A percentile compares a stretch with the other conserved stretches of the same genome.
Evolutionary conservation across 106 monocot species (phyloP).

Genomic region (Alisma plantagoaquatica): DNA sequence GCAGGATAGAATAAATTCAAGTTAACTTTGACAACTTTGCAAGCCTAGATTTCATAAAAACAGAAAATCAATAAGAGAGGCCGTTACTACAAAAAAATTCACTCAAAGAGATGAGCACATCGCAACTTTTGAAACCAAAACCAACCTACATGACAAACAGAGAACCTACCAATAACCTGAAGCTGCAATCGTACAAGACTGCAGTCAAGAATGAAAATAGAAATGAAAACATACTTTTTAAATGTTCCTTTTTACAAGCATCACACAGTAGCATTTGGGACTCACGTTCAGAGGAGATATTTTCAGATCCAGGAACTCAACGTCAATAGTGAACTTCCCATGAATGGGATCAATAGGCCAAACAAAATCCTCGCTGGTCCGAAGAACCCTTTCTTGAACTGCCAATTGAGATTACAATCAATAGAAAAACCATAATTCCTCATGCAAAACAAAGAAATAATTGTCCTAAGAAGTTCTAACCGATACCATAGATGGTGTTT

Average conservation of each 20-base stretch:
- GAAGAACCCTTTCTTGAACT: slow-evolving; percentile 72
- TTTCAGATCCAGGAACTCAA: slow-evolving; percentile 90
- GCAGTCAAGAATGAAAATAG: background rate
- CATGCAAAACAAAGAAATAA: too few species aligned
- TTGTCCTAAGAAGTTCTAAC: too few species aligned
- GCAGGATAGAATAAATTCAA: background rate
- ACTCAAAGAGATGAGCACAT: too few species aligned
- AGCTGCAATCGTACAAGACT: background rate
- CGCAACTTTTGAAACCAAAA: too few species aligned
- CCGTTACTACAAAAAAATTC: too few species aligned
- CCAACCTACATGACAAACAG: background rate
- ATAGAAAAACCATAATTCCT: too few species aligned
- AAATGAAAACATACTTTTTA: background rate
- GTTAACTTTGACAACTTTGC: too few species aligned
- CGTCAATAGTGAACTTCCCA: slow-evolving; percentile 69
- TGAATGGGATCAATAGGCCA: slow-evolving; percentile 65
- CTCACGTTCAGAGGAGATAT: slow-evolving; percentile 58
- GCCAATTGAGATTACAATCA: slow-evolving; percentile 3
- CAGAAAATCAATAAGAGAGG: too few species aligned
- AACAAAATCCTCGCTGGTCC: slow-evolving; percentile 71
- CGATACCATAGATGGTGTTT: too few species aligned
- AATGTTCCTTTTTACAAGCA: background rate
- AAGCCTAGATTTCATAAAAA: too few species aligned
- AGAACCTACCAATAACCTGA: too few species aligned
- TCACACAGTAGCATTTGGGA: background rate